Evolutionary conservation across 1,139 yeast species (phyloP), one percentile per base, ranked within the genome.

Genomic region (Scheffersomyces segobiensis): DNA sequence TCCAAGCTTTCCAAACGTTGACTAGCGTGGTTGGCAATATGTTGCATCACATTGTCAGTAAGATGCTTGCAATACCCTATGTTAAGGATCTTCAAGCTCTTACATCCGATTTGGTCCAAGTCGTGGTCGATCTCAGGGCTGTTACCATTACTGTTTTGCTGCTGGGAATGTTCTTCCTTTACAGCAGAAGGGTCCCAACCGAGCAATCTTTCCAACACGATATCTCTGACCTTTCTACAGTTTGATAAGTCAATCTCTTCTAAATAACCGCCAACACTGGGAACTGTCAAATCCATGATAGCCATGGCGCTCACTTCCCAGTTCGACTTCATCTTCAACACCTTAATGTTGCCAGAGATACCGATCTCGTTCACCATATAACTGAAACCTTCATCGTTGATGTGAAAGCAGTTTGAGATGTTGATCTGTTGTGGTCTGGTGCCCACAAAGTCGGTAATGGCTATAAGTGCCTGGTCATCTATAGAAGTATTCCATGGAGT

Each of bases 261-360:
- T 52, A 89, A 72, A 61, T 80, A 74, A 53, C 80, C 77, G 1
- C 93, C 93, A 49, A 87, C 86, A 61, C 84, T 81, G 0, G 89
- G 88, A 2, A 84, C 87, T 1, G 91, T 82, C 54, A 89, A 71
- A 68, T 89, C 95, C 91, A 89, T 87, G 24, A 89, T 87, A 4
- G 93, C 90, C 91, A 87, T 86, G 3, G 92, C 91, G 61, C 89
- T 84, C 8, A 89, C 85, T 63, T 88, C 91, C 95, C 95, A 89
- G 55, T 85, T 88, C 32, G 90, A 86, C 59, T 79, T 80, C 91
- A 89, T 87, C 60, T 80, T 81, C 55, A 89, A 74, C 7, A 74
- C 72, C 56, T 77, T 77, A 54, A 89, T 80, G 48, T 79, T 78
- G 7, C 93, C 93, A 52, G 86, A 71, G 64, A 86, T 85, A 0